phyloP scores from a whole-genome alignment of 192 early-diverging fungal genomes.

The Paraglomus occultum region DNA sequence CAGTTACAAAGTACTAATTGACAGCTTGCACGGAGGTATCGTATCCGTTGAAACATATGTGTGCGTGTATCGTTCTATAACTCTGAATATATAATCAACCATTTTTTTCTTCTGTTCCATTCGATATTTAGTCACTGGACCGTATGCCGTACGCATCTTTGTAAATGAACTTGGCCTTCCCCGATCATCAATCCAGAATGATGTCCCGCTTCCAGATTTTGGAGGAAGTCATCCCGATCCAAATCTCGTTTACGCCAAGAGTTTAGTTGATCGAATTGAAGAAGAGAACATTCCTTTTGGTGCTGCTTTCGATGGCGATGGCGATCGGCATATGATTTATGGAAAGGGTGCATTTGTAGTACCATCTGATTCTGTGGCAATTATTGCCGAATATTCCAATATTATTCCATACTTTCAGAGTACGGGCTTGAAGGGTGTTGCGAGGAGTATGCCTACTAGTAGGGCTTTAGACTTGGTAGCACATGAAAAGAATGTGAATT shows the following conservation, averaged over 20 bases:
- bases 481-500: conserved; percentile 68
- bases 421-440: conserved; percentile 81
- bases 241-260: conserved; percentile 95
- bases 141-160: conserved; percentile 84
- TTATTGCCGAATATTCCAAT: conserved; percentile 89
- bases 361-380: conserved; percentile 94
- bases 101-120: conserved; percentile 21
- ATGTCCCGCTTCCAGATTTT: conserved; percentile 82
- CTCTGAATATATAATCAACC: not conserved
- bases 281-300: conserved; percentile 81
- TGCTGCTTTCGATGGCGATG: conserved; percentile 97
- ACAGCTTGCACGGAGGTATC: conserved; percentile 87
- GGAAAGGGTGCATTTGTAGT: conserved; percentile 94
- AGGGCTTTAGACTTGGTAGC: conserved; percentile 90
- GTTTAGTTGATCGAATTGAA: conserved; percentile 85
- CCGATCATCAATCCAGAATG: conserved; percentile 76
- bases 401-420: conserved; percentile 92
- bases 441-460: conserved; percentile 95
- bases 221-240: conserved; percentile 97
- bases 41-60: not conserved
- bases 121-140: conserved; percentile 81
- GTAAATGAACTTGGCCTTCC: conserved; percentile 88
- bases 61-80: conserved; percentile 16
- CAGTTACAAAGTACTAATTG: conserved; percentile 85
- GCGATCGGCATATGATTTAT: conserved; percentile 98